A percentile compares a stretch with the other conserved stretches of the same genome.
phyloP scores from a whole-genome alignment of 768 basidiomycete species.

The Albatrellus ellisii region DNA sequence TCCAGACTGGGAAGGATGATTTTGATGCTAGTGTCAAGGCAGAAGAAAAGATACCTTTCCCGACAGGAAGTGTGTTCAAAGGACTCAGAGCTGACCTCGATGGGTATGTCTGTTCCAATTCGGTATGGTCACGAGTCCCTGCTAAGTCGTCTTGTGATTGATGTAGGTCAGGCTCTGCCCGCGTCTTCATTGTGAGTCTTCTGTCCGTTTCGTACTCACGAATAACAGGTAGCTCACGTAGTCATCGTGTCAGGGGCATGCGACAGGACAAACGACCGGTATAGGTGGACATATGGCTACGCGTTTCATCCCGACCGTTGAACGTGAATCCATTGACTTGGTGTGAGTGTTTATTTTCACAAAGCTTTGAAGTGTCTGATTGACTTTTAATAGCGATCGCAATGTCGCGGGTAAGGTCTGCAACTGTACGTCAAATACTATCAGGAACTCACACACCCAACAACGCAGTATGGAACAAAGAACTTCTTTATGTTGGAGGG shows the following conservation, averaged over 20 bases:
- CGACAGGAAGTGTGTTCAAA: constrained; percentile 73
- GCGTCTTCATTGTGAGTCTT: constrained; percentile 68
- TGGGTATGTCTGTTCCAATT: constrained; percentile 34
- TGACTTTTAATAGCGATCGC: constrained; percentile 41
- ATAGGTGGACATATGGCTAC: constrained; percentile 56
- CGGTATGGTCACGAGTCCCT: not conserved
- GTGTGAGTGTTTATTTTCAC: constrained; percentile 34
- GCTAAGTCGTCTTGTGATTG: not conserved
- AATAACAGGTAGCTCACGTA: constrained; percentile 4
- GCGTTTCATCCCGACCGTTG: constrained; percentile 91
- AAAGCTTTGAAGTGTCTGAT: not conserved
- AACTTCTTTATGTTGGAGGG: constrained; percentile 76
- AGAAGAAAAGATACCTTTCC: constrained; percentile 42
- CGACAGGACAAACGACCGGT: constrained; percentile 88
- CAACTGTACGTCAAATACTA: not conserved
- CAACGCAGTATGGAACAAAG: constrained; percentile 89
- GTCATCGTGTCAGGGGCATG: constrained; percentile 50
- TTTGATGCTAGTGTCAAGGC: constrained; percentile 64
- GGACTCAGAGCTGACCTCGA: constrained; percentile 80
- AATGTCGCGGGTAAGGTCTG: constrained; percentile 52
- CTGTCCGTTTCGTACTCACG: not conserved
- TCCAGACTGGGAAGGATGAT: constrained; percentile 69
- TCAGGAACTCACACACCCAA: constrained; percentile 2
- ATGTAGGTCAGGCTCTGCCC: constrained; percentile 47
- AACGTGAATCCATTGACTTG: constrained; percentile 85